These are phyloP conservation scores for Ceratobasidium sp. DNA, from an alignment of 1,284 basidiomycete species.

Conservation along the genomic window DNA sequence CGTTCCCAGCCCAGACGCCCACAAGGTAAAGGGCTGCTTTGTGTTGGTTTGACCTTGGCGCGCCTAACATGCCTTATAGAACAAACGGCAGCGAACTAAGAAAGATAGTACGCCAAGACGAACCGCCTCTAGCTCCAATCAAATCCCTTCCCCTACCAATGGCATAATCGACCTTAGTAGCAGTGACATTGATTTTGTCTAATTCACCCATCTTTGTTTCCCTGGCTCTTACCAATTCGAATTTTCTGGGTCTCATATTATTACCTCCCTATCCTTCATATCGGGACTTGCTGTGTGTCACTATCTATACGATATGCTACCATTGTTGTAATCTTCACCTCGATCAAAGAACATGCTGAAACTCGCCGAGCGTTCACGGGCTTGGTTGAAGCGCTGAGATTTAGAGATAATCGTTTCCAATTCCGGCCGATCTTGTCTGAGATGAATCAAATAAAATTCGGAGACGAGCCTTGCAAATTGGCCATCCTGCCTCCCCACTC, in stretches of 20 bases:
- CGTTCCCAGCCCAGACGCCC: not conserved
- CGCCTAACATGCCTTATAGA: not conserved
- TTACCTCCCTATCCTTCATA: not conserved
- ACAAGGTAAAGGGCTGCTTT: not conserved
- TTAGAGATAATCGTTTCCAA: conserved; percentile 8
- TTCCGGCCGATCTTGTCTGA: conserved; percentile 20
- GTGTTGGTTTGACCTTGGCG: not conserved
- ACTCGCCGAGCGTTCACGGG: not conserved
- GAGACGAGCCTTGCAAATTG: conserved; percentile 1
- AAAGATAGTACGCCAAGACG: no score
- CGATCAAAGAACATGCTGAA: not conserved
- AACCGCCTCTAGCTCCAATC: not conserved
- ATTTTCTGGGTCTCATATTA: not conserved
- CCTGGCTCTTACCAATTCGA: not conserved
- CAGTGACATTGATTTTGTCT: not conserved
- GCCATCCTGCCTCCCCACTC: not conserved
- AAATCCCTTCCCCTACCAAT: not conserved
- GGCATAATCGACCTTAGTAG: not conserved
- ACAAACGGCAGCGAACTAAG: not conserved
- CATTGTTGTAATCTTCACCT: not conserved
- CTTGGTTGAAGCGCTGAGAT: conserved; percentile 15
- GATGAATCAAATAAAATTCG: conserved; percentile 29
- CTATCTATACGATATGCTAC: not conserved
- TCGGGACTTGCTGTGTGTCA: not conserved
- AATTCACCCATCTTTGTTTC: not conserved